Evolutionary conservation across 345 rosid species (phyloP).

Genomic region (Sisymbrium altissimum): DNA sequence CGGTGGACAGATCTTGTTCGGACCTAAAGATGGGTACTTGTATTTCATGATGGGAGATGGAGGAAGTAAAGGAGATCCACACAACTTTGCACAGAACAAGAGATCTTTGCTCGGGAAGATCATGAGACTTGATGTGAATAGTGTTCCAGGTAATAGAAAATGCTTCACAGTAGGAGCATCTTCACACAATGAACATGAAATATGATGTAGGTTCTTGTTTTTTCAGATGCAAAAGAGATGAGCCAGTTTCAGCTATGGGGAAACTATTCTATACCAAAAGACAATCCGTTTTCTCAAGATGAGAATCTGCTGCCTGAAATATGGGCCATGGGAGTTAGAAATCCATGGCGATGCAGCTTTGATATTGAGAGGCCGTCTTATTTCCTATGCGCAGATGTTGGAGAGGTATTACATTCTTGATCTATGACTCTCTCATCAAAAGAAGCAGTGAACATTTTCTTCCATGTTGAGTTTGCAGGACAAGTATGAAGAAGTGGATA

Average conservation of each 20-base stretch:
- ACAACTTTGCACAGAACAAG: slow-evolving; percentile 52
- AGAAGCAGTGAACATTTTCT: neutral
- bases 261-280: slow-evolving; percentile 50
- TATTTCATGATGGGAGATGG: slow-evolving; percentile 59
- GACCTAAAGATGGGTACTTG: slow-evolving; percentile 50
- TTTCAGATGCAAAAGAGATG: slow-evolving; percentile 32
- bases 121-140: slow-evolving; percentile 50
- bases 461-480: slow-evolving; percentile 30
- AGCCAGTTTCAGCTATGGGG: slow-evolving; percentile 45
- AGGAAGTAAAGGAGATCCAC: slow-evolving; percentile 36
- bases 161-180: neutral
- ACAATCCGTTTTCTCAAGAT: slow-evolving; percentile 47
- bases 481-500: slow-evolving; percentile 51
- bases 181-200: neutral
- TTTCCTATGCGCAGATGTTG: slow-evolving; percentile 54
- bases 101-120: slow-evolving; percentile 58
- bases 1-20: slow-evolving; percentile 57
- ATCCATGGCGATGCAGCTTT: slow-evolving; percentile 63
- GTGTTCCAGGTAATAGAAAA: slow-evolving; percentile 28
- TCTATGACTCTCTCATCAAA: neutral
- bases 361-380: slow-evolving; percentile 51
- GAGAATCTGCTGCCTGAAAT: slow-evolving; percentile 46
- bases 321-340: slow-evolving; percentile 54
- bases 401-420: slow-evolving; percentile 37
- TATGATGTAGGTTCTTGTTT: slow-evolving; percentile 9